Percentiles rank a stretch among this genome's conserved stretches.
Conservation (phyloP, 179 eudicot species). For the Nepenthes alata region DNA sequence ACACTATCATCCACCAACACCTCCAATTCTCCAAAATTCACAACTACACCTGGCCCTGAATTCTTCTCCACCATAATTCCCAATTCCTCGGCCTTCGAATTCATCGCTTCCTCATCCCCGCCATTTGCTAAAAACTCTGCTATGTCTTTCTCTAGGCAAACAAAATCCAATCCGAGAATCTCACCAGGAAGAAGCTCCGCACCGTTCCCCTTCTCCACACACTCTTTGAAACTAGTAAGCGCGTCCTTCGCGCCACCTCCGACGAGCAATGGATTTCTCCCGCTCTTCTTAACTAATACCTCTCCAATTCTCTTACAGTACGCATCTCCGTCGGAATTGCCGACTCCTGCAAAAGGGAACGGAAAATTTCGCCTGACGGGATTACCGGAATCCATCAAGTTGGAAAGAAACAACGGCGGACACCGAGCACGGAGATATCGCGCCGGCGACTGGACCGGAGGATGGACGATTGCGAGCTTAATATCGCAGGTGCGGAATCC, state of each 20-base stretch:
- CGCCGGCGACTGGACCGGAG: conserved; percentile 22
- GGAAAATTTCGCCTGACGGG: conserved; percentile 11
- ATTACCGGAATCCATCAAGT: conserved; percentile 26
- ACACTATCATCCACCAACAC: conserved; percentile 27
- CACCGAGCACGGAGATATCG: conserved; percentile 18
- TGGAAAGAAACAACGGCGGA: conserved; percentile 51
- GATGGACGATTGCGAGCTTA: conserved; percentile 48
- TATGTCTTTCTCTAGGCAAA: conserved; percentile 38
- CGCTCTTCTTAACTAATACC: conserved; percentile 29
- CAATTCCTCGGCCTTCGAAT: conserved; percentile 40
- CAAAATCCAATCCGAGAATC: conserved; percentile 31
- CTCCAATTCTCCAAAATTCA: conserved; percentile 53
- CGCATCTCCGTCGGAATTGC: conserved; percentile 18
- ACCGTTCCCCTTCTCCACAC: conserved; percentile 18
- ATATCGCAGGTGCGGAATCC: conserved; percentile 67
- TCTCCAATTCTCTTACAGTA: conserved; percentile 40
- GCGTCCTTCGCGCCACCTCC: conserved; percentile 63
- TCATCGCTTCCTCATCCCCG: conserved; percentile 24
- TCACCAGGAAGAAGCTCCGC: conserved; percentile 29
- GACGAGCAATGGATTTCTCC: conserved; percentile 56
- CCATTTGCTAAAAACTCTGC: conserved; percentile 23
- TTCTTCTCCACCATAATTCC: conserved; percentile 18
- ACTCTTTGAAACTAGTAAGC: conserved; percentile 26
- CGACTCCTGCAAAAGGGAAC: conserved; percentile 32
- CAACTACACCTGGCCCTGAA: conserved; percentile 21